Percentiles rank a stretch among this genome's conserved stretches.
Conservation (phyloP, 1,284 basidiomycete genomes). For the Anthracocystis walkeri region DNA sequence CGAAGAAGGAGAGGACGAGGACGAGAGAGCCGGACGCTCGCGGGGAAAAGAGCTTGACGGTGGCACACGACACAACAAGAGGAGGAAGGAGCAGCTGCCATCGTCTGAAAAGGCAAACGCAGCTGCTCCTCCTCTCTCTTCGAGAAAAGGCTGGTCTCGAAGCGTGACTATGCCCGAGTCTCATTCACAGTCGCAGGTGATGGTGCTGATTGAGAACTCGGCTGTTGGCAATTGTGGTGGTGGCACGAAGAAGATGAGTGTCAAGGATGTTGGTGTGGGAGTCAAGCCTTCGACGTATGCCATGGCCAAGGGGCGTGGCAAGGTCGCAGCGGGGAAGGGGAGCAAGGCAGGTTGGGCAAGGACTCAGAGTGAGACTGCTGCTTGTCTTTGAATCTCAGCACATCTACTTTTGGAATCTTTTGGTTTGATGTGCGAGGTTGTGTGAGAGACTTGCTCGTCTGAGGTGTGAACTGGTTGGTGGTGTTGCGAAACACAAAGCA, state of each 20-base stretch:
- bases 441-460: neutral
- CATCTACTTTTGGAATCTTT: too few species aligned
- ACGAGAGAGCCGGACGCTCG: slow-evolving; percentile 4
- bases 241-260: neutral
- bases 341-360: slow-evolving; percentile 14
- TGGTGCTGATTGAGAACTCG: slow-evolving; percentile 28
- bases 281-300: slow-evolving; percentile 27
- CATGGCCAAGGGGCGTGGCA: slow-evolving; percentile 3
- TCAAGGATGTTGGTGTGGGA: slow-evolving; percentile 16
- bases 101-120: slow-evolving; percentile 19
- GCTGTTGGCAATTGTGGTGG: neutral
- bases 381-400: slow-evolving; percentile 12
- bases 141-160: slow-evolving; percentile 12
- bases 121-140: slow-evolving; percentile 13
- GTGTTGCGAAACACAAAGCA: neutral
- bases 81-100: slow-evolving; percentile 49
- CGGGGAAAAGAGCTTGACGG: slow-evolving; percentile 51
- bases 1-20: slow-evolving; percentile 19
- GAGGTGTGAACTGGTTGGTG: neutral
- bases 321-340: slow-evolving; percentile 4
- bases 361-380: slow-evolving; percentile 25
- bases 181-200: slow-evolving; percentile 8
- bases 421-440: neutral
- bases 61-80: slow-evolving; percentile 23
- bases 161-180: slow-evolving; percentile 26